Conservation (phyloP, 2,329 filamentous ascomycete species). For the Rhynchosporium agropyri region DNA sequence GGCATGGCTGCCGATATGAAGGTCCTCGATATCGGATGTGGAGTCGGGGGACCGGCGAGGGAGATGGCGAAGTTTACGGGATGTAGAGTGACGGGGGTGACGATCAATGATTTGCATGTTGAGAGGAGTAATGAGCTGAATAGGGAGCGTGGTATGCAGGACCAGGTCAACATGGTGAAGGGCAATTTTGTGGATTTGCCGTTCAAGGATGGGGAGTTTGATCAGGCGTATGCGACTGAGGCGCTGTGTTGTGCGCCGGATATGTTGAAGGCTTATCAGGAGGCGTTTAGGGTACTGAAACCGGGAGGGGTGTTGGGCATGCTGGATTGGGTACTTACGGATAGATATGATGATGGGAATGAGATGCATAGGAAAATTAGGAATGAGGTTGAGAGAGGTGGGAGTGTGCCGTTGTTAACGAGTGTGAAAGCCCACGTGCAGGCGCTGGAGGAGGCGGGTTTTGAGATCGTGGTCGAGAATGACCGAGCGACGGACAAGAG, state of each 20-base stretch:
- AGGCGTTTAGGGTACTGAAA: slow-evolving; percentile 95
- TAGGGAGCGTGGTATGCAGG: slow-evolving; percentile 65
- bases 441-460: too few relatives aligned
- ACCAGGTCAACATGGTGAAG: slow-evolving; percentile 87
- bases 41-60: slow-evolving; percentile 91
- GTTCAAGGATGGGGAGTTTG: slow-evolving; percentile 88
- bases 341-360: slow-evolving; percentile 90
- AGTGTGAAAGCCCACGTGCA: too few relatives aligned
- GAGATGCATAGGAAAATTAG: slow-evolving; percentile 86
- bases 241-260: slow-evolving; percentile 93
- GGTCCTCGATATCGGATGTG: slow-evolving; percentile 94
- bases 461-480: too few relatives aligned
- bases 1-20: slow-evolving; percentile 84
- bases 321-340: slow-evolving; percentile 99
- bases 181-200: slow-evolving; percentile 95
- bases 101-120: slow-evolving; percentile 99
- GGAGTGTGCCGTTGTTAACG: too few relatives aligned
- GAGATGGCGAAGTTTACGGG: slow-evolving; percentile 97
- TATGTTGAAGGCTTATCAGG: slow-evolving; percentile 87
- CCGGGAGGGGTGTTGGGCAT: slow-evolving; percentile 95
- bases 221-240: slow-evolving; percentile 96
- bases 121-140: slow-evolving; percentile 87
- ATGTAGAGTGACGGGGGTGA: slow-evolving; percentile 85
- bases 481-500: too few relatives aligned
- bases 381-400: slow-evolving; percentile 93